phyloP scores from a whole-genome alignment of 1,139 yeast genomes.

The Blastobotrys apis region DNA sequence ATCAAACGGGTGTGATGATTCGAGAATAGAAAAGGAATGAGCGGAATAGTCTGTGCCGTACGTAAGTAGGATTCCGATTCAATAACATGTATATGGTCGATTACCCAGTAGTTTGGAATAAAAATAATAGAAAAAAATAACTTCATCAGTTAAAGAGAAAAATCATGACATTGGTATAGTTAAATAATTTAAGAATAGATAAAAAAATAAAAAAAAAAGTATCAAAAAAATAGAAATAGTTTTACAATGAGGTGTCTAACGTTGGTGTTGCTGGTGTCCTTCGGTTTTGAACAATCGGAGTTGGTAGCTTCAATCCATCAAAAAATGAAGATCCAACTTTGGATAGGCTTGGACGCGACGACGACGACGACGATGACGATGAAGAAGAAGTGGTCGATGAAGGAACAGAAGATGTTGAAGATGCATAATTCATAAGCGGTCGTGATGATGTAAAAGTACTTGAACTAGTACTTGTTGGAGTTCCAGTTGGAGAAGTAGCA shows the following conservation, averaged over 20 bases:
- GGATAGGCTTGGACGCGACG: conserved; percentile 5
- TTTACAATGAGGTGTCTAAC: conserved; percentile 4
- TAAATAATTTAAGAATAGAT: not conserved
- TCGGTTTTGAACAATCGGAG: conserved; percentile 20
- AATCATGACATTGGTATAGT: too few species aligned
- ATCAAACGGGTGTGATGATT: too few species aligned
- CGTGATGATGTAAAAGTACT: too few species aligned
- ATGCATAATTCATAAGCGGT: too few species aligned
- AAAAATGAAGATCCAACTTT: conserved; percentile 18
- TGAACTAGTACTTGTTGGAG: not conserved
- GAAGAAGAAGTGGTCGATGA: not conserved
- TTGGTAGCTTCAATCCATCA: conserved; percentile 25
- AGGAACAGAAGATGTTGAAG: not conserved
- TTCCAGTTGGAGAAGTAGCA: conserved; percentile 3
- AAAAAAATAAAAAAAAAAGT: not conserved
- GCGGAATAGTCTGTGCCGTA: too few species aligned
- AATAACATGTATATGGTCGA: too few species aligned
- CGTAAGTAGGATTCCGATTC: too few species aligned
- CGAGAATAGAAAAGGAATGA: too few species aligned
- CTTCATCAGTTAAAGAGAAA: too few species aligned
- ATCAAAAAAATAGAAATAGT: not conserved
- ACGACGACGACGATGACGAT: conserved; percentile 1
- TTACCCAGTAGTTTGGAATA: too few species aligned
- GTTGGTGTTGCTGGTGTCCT: conserved; percentile 1
- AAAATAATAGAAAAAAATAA: too few species aligned